Conservation (phyloP, 805 yeast species). For the Cyberlindnera veronae region DNA sequence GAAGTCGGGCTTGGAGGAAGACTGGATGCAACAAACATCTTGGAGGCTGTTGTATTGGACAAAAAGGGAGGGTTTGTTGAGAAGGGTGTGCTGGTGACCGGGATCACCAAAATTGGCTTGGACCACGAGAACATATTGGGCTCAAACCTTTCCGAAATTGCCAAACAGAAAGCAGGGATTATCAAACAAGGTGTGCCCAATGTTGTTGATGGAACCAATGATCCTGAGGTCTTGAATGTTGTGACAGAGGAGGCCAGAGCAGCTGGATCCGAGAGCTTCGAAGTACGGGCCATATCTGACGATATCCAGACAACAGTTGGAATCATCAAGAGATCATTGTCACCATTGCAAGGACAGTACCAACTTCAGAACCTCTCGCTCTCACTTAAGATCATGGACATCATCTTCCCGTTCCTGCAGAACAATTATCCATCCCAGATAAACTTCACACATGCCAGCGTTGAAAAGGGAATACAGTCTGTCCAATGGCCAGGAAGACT, state of each 20-base stretch:
- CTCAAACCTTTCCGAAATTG: conserved; percentile 57
- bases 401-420: conserved; percentile 26
- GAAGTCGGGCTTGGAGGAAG: conserved; percentile 96
- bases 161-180: conserved; percentile 83
- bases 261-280: conserved; percentile 29
- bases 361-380: conserved; percentile 69
- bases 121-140: conserved; percentile 87
- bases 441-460: conserved; percentile 31
- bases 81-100: conserved; percentile 54
- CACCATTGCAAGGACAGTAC: conserved; percentile 70
- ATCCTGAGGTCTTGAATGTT: conserved; percentile 43
- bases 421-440: conserved; percentile 24
- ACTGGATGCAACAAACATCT: conserved; percentile 83
- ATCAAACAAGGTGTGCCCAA: conserved; percentile 54
- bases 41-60: conserved; percentile 31
- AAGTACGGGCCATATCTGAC: conserved; percentile 13
- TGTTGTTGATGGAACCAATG: conserved; percentile 72
- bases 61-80: conserved; percentile 9
- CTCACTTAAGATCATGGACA: conserved; percentile 55
- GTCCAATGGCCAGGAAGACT: conserved; percentile 89
- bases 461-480: conserved; percentile 47
- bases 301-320: conserved; percentile 32
- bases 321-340: conserved; percentile 25
- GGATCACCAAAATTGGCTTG: conserved; percentile 78
- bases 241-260: conserved; percentile 37